Percentiles rank a stretch among this genome's conserved stretches.
These are phyloP conservation scores for Triticum monococcum DNA, from an alignment of 176 grass and related monocot species.

Conservation along the genomic window DNA sequence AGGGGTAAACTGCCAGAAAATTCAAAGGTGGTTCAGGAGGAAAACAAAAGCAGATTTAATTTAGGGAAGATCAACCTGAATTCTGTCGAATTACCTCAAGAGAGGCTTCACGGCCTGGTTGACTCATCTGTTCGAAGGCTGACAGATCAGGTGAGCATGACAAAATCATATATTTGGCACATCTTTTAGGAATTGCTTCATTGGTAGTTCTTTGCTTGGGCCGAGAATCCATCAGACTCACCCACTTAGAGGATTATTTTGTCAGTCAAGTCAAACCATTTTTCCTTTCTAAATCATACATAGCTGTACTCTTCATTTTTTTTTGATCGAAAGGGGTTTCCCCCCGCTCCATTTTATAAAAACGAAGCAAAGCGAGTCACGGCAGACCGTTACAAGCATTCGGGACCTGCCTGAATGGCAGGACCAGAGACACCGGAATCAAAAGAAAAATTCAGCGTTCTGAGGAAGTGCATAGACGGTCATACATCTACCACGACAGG, in stretches of 20 bases:
- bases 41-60: conserved; percentile 36
- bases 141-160: conserved; percentile 41
- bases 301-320: not conserved
- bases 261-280: not conserved
- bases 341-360: too few relatives aligned
- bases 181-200: conserved; percentile 1
- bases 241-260: not conserved
- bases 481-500: too few relatives aligned
- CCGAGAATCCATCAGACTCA: not conserved
- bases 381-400: too few relatives aligned
- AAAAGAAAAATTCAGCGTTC: too few relatives aligned
- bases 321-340: too few relatives aligned
- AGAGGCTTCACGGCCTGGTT: conserved; percentile 6
- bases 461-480: too few relatives aligned
- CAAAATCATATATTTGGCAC: not conserved
- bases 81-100: conserved; percentile 25
- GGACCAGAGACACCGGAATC: too few relatives aligned
- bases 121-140: conserved; percentile 29
- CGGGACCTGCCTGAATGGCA: too few relatives aligned
- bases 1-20: conserved; percentile 34
- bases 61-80: conserved; percentile 22
- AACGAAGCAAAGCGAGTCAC: too few relatives aligned
- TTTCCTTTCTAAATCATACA: not conserved
- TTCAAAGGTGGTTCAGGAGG: conserved; percentile 22
- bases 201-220: not conserved